Evolutionary conservation across 108 stramenopile species (phyloP), one percentile per base, ranked within the genome.

Genomic region (Ochromonas danica): DNA sequence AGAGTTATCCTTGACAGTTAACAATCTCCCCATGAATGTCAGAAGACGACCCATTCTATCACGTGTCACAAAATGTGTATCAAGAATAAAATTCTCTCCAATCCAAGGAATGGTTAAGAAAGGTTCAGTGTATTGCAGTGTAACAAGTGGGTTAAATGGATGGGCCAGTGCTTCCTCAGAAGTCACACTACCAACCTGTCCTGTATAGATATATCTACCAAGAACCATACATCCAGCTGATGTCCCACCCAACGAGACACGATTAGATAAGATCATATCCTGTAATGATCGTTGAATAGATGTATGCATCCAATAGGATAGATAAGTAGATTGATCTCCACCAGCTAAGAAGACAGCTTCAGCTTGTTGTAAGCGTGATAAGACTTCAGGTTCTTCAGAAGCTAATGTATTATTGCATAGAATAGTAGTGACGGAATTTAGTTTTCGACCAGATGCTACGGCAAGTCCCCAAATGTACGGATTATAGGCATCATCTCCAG

Each of bases 111-210:
- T 42, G 3, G 6, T 45, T 38, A 75, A 41, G 51, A 75, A 75
- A 27, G n/a, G 6, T 42, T 3, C 25, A 45, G 10, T 22, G n/a
- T n/a, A n/a, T n/a, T n/a, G n/a, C 6, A 75, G 6, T 38, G 43
- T 60, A 3, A 75, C 3, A 6, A 10, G 6, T 27, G 3, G 14
- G 41, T 75, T 33, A 33, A 35, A 75, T 27, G 72, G 72, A 75
- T 75, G 6, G 6, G 63, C 72, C 36, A 75, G 72, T 35, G 72
- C 72, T 75, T 75, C 72, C 6, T 75, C 72, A 14, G 72, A 75
- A 57, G 41, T 60, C 3, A 75, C 25, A 42, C 14, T 35, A 10
- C 72, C 72, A 14, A 10, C 25, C 40, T 75, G 14, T 14, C 14
- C 25, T 6, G 40, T 75, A 33, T 75, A 75, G 45, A 75, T 33